Percentiles rank a stretch among this genome's conserved stretches.
These are phyloP conservation scores for Colletotrichum falcatum DNA, from an alignment of 2,329 filamentous ascomycete species.

Conservation along the genomic window DNA sequence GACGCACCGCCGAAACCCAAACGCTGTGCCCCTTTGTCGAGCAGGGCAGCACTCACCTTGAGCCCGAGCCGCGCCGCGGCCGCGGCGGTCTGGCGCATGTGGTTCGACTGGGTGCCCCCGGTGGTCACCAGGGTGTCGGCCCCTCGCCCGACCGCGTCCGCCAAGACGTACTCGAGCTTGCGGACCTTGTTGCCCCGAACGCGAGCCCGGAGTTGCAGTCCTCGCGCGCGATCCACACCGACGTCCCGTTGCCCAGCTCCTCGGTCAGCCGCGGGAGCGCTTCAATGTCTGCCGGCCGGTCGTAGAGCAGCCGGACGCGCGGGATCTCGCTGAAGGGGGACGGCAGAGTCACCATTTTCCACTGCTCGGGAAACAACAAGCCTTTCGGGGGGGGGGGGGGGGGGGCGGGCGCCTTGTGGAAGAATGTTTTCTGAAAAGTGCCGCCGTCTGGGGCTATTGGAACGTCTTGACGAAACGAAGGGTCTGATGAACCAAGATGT, in stretches of 20 bases:
- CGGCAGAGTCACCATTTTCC: constrained; percentile 36
- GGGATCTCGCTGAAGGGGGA: constrained; percentile 37
- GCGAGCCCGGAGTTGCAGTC: constrained; percentile 48
- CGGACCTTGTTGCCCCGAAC: constrained; percentile 54
- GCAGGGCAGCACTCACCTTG: not conserved
- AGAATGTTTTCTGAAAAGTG: not conserved
- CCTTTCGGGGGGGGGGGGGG: too few species aligned
- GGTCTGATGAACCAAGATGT: not conserved
- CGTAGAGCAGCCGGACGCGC: constrained; percentile 33
- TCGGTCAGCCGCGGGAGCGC: constrained; percentile 22
- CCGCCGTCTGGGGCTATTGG: too few species aligned
- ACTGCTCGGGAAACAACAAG: not conserved
- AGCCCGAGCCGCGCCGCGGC: constrained; percentile 49
- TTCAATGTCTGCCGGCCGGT: constrained; percentile 35
- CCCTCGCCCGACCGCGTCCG: constrained; percentile 47
- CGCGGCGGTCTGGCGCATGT: constrained; percentile 51
- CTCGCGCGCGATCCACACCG: constrained; percentile 42
- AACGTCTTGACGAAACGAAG: not conserved
- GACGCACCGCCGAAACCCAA: too few species aligned
- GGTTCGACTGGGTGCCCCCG: constrained; percentile 52
- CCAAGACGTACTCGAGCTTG: constrained; percentile 53
- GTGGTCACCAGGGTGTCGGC: constrained; percentile 50
- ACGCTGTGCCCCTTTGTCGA: too few species aligned
- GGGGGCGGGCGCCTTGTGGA: too few species aligned
- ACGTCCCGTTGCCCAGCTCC: not conserved